Percentiles rank a stretch among this genome's conserved stretches.
These are phyloP conservation scores for Pulveroboletus sp. DNA, from an alignment of 768 basidiomycete species.

Conservation along the genomic window DNA sequence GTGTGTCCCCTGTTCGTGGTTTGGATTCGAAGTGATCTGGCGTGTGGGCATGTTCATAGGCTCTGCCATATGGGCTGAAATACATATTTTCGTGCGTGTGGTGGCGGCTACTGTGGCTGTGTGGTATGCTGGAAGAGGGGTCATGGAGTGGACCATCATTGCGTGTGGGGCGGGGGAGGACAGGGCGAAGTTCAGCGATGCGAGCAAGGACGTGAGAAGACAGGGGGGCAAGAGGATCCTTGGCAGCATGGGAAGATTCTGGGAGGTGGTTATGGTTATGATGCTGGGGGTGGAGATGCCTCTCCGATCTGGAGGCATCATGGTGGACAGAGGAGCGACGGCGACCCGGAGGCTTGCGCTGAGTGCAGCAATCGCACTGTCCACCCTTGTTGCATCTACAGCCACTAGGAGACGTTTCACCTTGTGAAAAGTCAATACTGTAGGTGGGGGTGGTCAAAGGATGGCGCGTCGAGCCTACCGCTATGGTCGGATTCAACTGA, in stretches of 20 bases:
- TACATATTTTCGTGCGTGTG: constrained; percentile 47
- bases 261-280: constrained; percentile 7
- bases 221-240: constrained; percentile 22
- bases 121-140: constrained; percentile 43
- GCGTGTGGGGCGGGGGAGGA: constrained; percentile 58
- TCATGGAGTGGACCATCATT: constrained; percentile 42
- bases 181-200: constrained; percentile 62
- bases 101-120: constrained; percentile 41
- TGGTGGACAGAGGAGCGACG: constrained; percentile 30
- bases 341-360: constrained; percentile 41
- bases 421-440: constrained; percentile 46
- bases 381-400: constrained; percentile 47
- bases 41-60: constrained; percentile 50
- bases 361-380: constrained; percentile 57
- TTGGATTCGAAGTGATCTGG: constrained; percentile 32
- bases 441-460: constrained; percentile 35
- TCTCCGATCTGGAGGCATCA: constrained; percentile 29
- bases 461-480: constrained; percentile 55
- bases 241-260: constrained; percentile 12
- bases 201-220: constrained; percentile 54
- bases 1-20: constrained; percentile 15
- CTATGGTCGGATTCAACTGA: constrained; percentile 61
- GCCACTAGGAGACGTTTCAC: constrained; percentile 41
- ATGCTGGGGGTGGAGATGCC: constrained; percentile 14
- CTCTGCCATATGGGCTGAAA: constrained; percentile 67